These are phyloP conservation scores for Debaryomyces fabryi DNA, from an alignment of 1,139 yeast genomes.

Conservation along the genomic window DNA sequence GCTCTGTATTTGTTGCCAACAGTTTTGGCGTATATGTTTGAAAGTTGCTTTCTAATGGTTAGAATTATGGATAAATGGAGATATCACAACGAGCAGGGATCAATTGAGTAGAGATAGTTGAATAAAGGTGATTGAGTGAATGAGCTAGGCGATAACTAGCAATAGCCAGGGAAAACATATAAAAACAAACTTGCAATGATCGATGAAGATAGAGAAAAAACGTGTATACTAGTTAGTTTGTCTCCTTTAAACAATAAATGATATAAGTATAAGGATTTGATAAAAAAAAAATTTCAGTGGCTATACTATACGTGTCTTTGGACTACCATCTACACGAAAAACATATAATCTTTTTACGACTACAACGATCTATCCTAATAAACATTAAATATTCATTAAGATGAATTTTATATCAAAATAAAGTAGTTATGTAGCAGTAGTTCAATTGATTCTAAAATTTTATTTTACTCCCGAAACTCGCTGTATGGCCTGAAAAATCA, in stretches of 20 bases:
- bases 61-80: too few relatives aligned
- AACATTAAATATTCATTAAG: too few relatives aligned
- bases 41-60: neutral
- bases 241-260: neutral
- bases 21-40: constrained; percentile 49
- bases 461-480: neutral
- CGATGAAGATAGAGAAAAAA: neutral
- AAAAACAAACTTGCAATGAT: neutral
- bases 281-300: neutral
- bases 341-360: neutral
- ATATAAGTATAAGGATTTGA: neutral
- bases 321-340: neutral
- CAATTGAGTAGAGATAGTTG: neutral
- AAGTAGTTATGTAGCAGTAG: neutral
- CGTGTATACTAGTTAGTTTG: neutral
- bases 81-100: too few relatives aligned
- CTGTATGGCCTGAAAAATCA: neutral
- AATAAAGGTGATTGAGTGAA: neutral
- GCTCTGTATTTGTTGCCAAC: constrained; percentile 42
- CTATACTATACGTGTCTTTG: neutral
- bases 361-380: neutral
- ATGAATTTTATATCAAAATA: neutral
- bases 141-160: neutral
- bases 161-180: neutral
- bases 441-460: neutral